Conservation (phyloP, 768 basidiomycete genomes). For the Suillus variegatus region DNA sequence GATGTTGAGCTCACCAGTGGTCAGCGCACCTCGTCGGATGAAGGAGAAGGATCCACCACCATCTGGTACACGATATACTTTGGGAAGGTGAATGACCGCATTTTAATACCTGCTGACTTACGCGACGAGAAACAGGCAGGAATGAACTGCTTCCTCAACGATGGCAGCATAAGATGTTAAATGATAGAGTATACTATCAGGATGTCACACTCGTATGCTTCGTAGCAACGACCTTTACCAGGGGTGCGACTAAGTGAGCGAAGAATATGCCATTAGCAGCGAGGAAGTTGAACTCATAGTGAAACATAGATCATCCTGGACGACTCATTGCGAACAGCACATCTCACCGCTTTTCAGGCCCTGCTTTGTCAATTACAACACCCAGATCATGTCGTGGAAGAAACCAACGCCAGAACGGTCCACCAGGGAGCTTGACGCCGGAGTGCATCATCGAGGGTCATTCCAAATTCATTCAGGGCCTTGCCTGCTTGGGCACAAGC, state of each 20-base stretch:
- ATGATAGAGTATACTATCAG: no score
- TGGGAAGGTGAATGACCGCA: not conserved
- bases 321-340: not conserved
- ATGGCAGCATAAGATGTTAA: no score
- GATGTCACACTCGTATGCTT: no score
- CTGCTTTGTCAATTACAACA: not conserved
- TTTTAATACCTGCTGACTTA: not conserved
- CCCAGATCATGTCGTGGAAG: not conserved
- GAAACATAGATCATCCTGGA: no score
- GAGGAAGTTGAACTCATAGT: no score
- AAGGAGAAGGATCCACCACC: not conserved
- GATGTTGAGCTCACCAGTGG: not conserved
- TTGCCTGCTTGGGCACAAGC: not conserved
- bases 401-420: not conserved
- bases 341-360: not conserved
- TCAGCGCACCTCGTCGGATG: no score
- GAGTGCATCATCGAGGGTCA: not conserved
- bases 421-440: not conserved
- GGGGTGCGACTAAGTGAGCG: no score
- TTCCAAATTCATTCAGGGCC: not conserved
- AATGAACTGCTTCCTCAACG: not conserved
- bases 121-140: not conserved
- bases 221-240: no score
- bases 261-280: no score
- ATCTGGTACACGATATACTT: not conserved